A percentile compares a stretch with the other conserved stretches of the same genome.
Evolutionary conservation across 805 yeast genomes (phyloP).

Genomic region (Ogataea corticis): DNA sequence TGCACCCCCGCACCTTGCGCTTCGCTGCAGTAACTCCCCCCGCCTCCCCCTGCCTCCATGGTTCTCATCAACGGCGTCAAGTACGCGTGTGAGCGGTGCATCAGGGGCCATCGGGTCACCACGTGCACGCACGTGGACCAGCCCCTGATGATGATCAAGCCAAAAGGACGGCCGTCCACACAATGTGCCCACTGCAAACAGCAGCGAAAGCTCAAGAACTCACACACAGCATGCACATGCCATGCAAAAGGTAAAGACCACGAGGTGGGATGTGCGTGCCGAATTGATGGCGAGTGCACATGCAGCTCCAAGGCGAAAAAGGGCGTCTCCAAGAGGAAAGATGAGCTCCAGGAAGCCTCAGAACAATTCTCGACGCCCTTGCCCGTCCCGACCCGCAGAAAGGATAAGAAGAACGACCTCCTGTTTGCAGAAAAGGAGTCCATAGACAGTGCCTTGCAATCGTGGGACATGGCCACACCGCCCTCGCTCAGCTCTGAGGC

Average conservation of each 20-base stretch:
- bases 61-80: conserved; percentile 90
- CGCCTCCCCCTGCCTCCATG: conserved; percentile 44
- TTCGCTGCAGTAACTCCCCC: too few relatives aligned
- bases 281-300: conserved; percentile 33
- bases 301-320: conserved; percentile 32
- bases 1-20: too few relatives aligned
- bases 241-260: conserved; percentile 44
- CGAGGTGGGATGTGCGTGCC: conserved; percentile 34
- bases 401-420: not conserved
- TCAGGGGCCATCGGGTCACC: conserved; percentile 94
- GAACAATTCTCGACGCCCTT: not conserved
- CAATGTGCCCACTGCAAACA: conserved; percentile 88
- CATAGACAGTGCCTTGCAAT: conserved; percentile 18
- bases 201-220: conserved; percentile 62
- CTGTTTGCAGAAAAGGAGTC: conserved; percentile 15
- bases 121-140: conserved; percentile 91
- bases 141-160: conserved; percentile 89
- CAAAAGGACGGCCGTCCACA: conserved; percentile 93
- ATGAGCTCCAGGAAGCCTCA: conserved; percentile 3
- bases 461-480: conserved; percentile 34
- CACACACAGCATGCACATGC: conserved; percentile 73
- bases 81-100: conserved; percentile 94
- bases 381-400: not conserved
- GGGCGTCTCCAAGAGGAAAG: conserved; percentile 18
- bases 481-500: conserved; percentile 17